Evolutionary conservation across 1,284 basidiomycete genomes (phyloP).

Genomic region (Leccinum pseudoinsigne): DNA sequence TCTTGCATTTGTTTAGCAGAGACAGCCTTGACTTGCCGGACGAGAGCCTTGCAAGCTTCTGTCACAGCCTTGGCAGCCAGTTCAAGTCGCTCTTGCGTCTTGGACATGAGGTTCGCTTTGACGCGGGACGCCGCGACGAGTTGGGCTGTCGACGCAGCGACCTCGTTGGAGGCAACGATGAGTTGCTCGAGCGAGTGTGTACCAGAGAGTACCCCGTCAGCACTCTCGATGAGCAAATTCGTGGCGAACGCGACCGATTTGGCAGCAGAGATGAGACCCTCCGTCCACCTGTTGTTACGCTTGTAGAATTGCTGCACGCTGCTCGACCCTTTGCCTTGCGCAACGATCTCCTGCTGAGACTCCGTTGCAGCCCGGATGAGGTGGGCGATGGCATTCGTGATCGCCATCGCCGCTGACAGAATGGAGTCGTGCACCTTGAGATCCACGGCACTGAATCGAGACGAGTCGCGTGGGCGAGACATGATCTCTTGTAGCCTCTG

Average conservation of each 20-base stretch:
- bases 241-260: constrained; percentile 98
- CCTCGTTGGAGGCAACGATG: constrained; percentile 99
- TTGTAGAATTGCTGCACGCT: constrained; percentile 98
- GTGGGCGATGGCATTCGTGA: constrained; percentile 93
- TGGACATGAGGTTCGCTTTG: constrained; percentile 98
- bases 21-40: constrained; percentile 95
- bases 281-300: constrained; percentile 99
- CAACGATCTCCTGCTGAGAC: constrained; percentile 97
- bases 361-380: constrained; percentile 97
- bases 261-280: constrained; percentile 97
- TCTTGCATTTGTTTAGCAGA: constrained; percentile 83
- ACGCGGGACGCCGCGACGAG: constrained; percentile 98
- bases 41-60: constrained; percentile 97
- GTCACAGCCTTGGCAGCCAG: constrained; percentile 97
- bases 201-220: constrained; percentile 96
- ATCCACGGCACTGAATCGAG: constrained; percentile 87
- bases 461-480: constrained; percentile 82
- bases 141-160: constrained; percentile 95
- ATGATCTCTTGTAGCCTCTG: constrained; percentile 89
- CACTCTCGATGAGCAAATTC: constrained; percentile 94
- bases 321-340: constrained; percentile 90
- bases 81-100: constrained; percentile 96
- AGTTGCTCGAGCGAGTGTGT: constrained; percentile 98
- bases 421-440: constrained; percentile 99
- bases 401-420: constrained; percentile 88